Evolutionary conservation across 768 basidiomycete species (phyloP).

Genomic region (Collybiopsis confluens): DNA sequence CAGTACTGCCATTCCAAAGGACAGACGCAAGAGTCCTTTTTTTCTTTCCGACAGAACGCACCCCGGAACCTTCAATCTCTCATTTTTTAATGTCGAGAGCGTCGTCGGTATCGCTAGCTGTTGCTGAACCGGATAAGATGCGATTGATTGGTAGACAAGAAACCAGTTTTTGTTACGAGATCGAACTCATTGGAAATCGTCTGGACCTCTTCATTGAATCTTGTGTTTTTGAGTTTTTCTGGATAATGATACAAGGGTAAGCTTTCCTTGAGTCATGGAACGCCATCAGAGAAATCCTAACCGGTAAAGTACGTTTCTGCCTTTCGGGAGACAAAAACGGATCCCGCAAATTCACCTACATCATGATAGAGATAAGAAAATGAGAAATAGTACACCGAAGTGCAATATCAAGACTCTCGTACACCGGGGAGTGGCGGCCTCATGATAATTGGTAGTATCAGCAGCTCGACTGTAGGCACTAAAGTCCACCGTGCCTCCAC

Average conservation of each 20-base stretch:
- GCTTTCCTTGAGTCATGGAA: background rate
- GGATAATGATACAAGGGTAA: background rate
- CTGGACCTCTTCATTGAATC: slow-evolving; percentile 36
- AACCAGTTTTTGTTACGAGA: slow-evolving; percentile 41
- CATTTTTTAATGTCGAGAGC: slow-evolving; percentile 37
- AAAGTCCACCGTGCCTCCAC: slow-evolving; percentile 60
- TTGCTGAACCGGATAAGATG: slow-evolving; percentile 47
- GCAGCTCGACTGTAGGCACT: slow-evolving; percentile 45
- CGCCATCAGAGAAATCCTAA: slow-evolving; percentile 13
- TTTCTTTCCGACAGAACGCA: too few species aligned
- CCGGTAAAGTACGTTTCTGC: slow-evolving; percentile 36
- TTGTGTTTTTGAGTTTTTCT: slow-evolving; percentile 38
- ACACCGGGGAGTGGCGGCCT: slow-evolving; percentile 46
- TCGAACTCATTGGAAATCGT: slow-evolving; percentile 42
- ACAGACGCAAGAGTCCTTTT: too few species aligned
- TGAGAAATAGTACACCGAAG: background rate
- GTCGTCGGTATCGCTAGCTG: slow-evolving; percentile 33
- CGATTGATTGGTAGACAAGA: slow-evolving; percentile 31
- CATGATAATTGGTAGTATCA: slow-evolving; percentile 32
- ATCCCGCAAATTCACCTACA: slow-evolving; percentile 45
- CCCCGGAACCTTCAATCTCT: slow-evolving; percentile 41
- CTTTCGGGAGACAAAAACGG: slow-evolving; percentile 45
- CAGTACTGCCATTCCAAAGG: too few species aligned
- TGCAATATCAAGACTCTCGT: slow-evolving; percentile 5
- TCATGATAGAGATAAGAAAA: too few species aligned